A percentile compares a stretch with the other conserved stretches of the same genome.
These are phyloP conservation scores for Exophiala aquamarina DNA, from an alignment of 2,329 filamentous ascomycete genomes.

Conservation along the genomic window DNA sequence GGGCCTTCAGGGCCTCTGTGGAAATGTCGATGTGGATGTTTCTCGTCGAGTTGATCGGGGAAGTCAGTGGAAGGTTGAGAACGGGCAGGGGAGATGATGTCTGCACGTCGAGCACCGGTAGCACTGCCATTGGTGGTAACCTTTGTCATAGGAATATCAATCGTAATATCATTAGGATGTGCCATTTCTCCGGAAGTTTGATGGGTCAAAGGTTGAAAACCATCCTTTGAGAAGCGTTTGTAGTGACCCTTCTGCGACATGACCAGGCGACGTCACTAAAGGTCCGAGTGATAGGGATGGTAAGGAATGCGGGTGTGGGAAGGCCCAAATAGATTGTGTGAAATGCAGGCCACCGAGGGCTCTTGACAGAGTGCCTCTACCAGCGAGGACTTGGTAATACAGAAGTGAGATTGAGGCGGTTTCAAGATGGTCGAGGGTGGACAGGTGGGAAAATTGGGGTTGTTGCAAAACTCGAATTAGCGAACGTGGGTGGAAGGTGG, in stretches of 20 bases:
- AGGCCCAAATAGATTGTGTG: too few relatives aligned
- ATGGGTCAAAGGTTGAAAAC: constrained; percentile 44
- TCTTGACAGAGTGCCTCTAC: too few relatives aligned
- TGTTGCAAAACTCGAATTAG: too few relatives aligned
- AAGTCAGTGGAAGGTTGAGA: constrained; percentile 30
- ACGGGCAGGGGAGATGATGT: constrained; percentile 35
- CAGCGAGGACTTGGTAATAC: too few relatives aligned
- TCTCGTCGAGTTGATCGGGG: constrained; percentile 30
- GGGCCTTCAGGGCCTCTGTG: constrained; percentile 24
- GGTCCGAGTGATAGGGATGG: not conserved
- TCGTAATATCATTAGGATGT: constrained; percentile 54
- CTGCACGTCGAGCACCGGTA: constrained; percentile 44
- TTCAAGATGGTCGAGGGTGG: too few relatives aligned
- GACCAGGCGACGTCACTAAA: constrained; percentile 13
- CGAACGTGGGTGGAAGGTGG: too few relatives aligned
- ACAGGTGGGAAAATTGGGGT: too few relatives aligned
- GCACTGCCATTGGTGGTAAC: constrained; percentile 50
- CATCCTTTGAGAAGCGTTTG: constrained; percentile 46
- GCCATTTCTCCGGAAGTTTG: constrained; percentile 40
- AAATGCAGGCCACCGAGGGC: too few relatives aligned
- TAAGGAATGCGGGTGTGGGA: not conserved
- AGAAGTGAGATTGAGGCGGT: too few relatives aligned
- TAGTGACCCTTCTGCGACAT: constrained; percentile 21
- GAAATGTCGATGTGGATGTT: constrained; percentile 19
- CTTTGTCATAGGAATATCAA: constrained; percentile 62